These are phyloP conservation scores for Anaeramoeba flamelloides DNA, from an alignment of 78 protist species.

Conservation along the genomic window DNA sequence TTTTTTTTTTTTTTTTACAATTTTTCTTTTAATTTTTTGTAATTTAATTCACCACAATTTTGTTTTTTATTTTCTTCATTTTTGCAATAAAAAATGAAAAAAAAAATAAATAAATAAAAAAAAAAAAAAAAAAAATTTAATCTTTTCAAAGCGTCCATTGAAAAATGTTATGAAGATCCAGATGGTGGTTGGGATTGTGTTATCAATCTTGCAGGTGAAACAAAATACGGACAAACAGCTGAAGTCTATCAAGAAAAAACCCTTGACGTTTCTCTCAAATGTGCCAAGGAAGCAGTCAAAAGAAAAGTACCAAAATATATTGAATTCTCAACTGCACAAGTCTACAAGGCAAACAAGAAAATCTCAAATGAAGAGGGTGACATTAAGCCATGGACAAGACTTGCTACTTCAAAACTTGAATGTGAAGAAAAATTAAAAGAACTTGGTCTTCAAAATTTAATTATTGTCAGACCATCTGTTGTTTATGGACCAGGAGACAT, in stretches of 20 bases:
- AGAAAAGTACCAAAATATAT: slow-evolving; percentile 42
- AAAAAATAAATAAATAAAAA: too few relatives aligned
- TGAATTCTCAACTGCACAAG: slow-evolving; percentile 74
- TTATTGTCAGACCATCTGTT: slow-evolving; percentile 72
- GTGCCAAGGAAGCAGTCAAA: slow-evolving; percentile 42
- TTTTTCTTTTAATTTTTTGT: too few relatives aligned
- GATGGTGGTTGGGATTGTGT: too few relatives aligned
- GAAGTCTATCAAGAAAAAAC: slow-evolving; percentile 50
- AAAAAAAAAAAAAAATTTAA: too few relatives aligned
- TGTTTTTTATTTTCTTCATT: too few relatives aligned
- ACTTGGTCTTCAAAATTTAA: slow-evolving; percentile 3
- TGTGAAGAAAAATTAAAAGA: slow-evolving; percentile 55
- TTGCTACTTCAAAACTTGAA: slow-evolving; percentile 41
- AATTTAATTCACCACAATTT: too few relatives aligned
- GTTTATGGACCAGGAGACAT: slow-evolving; percentile 83
- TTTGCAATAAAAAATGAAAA: too few relatives aligned
- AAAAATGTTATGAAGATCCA: too few relatives aligned
- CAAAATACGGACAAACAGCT: slow-evolving; percentile 58
- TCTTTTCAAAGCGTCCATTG: too few relatives aligned
- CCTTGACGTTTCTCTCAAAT: slow-evolving; percentile 22
- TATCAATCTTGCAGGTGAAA: slow-evolving; percentile 72
- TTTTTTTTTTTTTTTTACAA: too few relatives aligned
- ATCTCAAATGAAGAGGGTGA: slow-evolving; percentile 41
- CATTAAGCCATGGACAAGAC: slow-evolving; percentile 56
- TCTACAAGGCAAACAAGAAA: slow-evolving; percentile 55